Conservation (phyloP, 495 filamentous ascomycete species). For the Podospora pseudocomata region DNA sequence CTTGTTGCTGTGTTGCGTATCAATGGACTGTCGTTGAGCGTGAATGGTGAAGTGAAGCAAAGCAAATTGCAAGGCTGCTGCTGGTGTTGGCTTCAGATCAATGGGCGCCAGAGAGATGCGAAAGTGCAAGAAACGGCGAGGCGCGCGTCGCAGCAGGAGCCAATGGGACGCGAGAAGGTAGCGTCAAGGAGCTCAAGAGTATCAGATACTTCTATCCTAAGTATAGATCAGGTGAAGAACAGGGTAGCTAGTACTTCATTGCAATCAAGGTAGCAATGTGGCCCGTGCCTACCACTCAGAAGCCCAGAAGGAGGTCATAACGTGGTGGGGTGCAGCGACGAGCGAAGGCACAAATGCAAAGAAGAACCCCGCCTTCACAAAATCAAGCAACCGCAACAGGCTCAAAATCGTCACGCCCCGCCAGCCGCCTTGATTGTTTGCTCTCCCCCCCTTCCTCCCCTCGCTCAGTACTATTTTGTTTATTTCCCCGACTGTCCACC, state of each 20-base stretch:
- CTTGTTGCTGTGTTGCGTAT: neutral
- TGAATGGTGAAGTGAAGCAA: neutral
- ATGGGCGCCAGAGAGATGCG: neutral
- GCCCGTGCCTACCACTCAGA: neutral
- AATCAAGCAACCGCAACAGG: conserved; percentile 28
- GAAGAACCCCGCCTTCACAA: conserved; percentile 39
- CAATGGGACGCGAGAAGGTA: conserved; percentile 12
- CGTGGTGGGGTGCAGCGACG: neutral
- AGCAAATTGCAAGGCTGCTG: neutral
- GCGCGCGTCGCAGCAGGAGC: conserved; percentile 13
- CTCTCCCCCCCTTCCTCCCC: conserved; percentile 17
- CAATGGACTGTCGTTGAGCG: neutral
- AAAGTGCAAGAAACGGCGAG: conserved; percentile 17
- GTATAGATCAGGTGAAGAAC: neutral
- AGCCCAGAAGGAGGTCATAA: neutral
- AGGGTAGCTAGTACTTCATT: neutral
- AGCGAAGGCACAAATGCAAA: conserved; percentile 20
- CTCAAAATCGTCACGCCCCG: conserved; percentile 32
- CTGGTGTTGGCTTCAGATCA: neutral
- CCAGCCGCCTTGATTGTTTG: conserved; percentile 17
- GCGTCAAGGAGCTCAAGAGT: neutral
- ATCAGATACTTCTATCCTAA: neutral
- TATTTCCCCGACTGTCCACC: neutral
- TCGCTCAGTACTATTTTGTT: conserved; percentile 2
- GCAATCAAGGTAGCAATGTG: neutral